These are phyloP conservation scores for Hymenoscyphus fructigenus DNA, from an alignment of 2,329 filamentous ascomycete species.

Conservation along the genomic window DNA sequence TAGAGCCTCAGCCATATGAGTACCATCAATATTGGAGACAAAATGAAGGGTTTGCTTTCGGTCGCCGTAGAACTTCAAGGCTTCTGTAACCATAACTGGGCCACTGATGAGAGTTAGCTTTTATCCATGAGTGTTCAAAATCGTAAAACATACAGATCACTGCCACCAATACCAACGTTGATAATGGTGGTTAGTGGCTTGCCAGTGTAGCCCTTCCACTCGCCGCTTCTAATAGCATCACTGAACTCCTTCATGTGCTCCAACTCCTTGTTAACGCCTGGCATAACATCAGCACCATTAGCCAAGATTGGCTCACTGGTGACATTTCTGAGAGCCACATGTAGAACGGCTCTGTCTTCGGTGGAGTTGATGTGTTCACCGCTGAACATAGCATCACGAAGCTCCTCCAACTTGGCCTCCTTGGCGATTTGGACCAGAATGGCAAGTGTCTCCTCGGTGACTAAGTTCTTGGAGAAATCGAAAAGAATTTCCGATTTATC, in stretches of 20 bases:
- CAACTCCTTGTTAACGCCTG: constrained; percentile 85
- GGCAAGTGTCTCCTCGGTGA: constrained; percentile 87
- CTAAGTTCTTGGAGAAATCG: constrained; percentile 99
- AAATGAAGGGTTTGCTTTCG: constrained; percentile 89
- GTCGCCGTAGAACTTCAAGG: constrained; percentile 90
- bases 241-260: constrained; percentile 99
- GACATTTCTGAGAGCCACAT: constrained; percentile 89
- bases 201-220: constrained; percentile 96
- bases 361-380: constrained; percentile 99
- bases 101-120: constrained; percentile 56
- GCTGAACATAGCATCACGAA: constrained; percentile 95
- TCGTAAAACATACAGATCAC: constrained; percentile 77
- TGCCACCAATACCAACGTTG: constrained; percentile 98
- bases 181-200: constrained; percentile 96
- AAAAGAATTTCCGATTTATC: constrained; percentile 88
- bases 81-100: constrained; percentile 98
- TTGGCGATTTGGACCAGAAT: constrained; percentile 87
- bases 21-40: constrained; percentile 99
- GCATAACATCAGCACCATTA: constrained; percentile 89
- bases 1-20: constrained; percentile 93
- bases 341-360: constrained; percentile 93
- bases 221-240: constrained; percentile 87
- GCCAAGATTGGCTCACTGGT: constrained; percentile 80
- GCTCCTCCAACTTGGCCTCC: constrained; percentile 86
- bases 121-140: neutral